Evolutionary conservation across 2,329 filamentous ascomycete species (phyloP).

Genomic region (Sclerotinia minor): DNA sequence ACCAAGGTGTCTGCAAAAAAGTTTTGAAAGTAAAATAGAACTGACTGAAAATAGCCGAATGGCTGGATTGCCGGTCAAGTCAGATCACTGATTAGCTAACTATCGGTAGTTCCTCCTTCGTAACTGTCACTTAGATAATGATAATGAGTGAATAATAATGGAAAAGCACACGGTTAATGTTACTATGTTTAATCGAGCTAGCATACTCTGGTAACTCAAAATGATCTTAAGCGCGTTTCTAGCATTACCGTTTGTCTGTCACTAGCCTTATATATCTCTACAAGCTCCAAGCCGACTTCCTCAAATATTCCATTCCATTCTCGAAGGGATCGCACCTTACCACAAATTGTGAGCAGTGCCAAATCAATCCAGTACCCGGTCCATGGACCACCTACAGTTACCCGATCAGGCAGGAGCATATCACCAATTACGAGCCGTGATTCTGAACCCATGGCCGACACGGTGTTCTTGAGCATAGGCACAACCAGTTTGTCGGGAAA

Average conservation of each 20-base stretch:
- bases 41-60: too few relatives aligned
- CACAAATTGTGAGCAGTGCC: neutral
- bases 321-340: neutral
- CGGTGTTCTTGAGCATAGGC: neutral
- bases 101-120: too few relatives aligned
- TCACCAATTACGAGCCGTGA: neutral
- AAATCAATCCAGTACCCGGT: neutral
- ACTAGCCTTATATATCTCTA: neutral
- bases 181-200: neutral
- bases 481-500: slow-evolving; percentile 3
- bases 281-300: neutral
- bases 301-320: neutral
- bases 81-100: too few relatives aligned
- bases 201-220: neutral
- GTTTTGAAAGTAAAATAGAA: too few relatives aligned
- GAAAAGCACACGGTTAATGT: neutral
- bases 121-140: too few relatives aligned
- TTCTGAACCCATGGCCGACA: slow-evolving; percentile 1
- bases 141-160: neutral
- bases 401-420: neutral
- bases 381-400: neutral
- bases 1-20: too few relatives aligned
- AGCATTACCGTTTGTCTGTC: neutral
- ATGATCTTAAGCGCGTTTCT: neutral
- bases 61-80: too few relatives aligned